A percentile compares a stretch with the other conserved stretches of the same genome.
phyloP scores from a whole-genome alignment of 2,329 filamentous ascomycete genomes.

The Botrytis medusae region DNA sequence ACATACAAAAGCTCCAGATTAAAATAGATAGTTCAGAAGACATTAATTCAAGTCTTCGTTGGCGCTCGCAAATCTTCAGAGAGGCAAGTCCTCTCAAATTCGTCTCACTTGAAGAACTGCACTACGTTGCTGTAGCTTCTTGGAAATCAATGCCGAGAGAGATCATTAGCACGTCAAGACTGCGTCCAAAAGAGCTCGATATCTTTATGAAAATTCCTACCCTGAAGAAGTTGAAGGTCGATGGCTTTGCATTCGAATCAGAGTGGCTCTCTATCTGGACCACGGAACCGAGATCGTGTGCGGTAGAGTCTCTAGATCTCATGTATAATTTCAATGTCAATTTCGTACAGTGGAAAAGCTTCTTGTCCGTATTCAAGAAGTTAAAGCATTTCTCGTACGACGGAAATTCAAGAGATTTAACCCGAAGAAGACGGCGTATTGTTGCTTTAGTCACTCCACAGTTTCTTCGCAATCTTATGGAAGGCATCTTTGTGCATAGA shows the following conservation, averaged over 20 bases:
- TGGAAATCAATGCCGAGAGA: too few relatives aligned
- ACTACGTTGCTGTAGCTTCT: neutral
- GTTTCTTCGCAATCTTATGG: neutral
- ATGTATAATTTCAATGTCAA: neutral
- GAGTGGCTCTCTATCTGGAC: rapidly evolving
- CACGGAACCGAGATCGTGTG: too few relatives aligned
- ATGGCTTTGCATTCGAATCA: neutral
- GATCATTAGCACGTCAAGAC: rapidly evolving
- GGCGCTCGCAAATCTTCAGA: neutral
- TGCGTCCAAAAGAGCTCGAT: neutral
- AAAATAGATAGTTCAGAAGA: rapidly evolving
- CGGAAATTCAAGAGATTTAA: neutral
- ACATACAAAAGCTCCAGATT: neutral
- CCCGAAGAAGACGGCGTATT: too few relatives aligned
- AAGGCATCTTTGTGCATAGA: neutral
- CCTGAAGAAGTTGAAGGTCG: neutral
- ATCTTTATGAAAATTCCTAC: neutral
- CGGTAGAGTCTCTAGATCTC: neutral
- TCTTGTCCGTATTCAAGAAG: neutral
- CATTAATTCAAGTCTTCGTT: neutral
- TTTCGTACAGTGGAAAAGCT: rapidly evolving
- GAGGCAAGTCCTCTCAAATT: too few relatives aligned
- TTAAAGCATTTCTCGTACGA: neutral
- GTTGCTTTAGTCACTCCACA: rapidly evolving
- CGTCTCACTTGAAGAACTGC: neutral